Evolutionary conservation across 805 yeast species (phyloP).

Genomic region (Barnettozyma siamensis): DNA sequence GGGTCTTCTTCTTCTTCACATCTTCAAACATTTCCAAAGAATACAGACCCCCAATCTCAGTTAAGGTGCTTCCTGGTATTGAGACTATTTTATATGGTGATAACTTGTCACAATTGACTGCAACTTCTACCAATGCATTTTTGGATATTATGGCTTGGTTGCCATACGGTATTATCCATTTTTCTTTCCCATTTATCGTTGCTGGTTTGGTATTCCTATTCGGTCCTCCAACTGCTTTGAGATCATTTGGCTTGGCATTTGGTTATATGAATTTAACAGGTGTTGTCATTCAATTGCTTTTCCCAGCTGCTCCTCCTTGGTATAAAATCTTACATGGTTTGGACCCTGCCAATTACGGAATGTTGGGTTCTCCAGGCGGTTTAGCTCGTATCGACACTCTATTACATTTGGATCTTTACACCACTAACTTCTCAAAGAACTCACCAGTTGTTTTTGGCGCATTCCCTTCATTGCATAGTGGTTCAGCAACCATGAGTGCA

Average conservation of each 20-base stretch:
- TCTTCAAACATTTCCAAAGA: constrained; percentile 66
- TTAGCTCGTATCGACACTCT: constrained; percentile 78
- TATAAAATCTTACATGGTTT: constrained; percentile 79
- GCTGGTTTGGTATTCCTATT: constrained; percentile 74
- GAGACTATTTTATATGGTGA: constrained; percentile 92
- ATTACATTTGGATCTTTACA: constrained; percentile 75
- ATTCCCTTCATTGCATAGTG: constrained; percentile 82
- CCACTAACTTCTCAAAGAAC: constrained; percentile 67
- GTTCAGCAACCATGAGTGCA: constrained; percentile 91
- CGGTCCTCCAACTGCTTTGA: constrained; percentile 84
- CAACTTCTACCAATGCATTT: constrained; percentile 57
- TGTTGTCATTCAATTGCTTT: constrained; percentile 71
- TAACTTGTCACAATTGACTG: constrained; percentile 76
- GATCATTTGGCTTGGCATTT: constrained; percentile 86
- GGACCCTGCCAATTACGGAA: constrained; percentile 82
- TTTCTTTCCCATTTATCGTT: constrained; percentile 83
- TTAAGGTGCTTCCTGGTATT: constrained; percentile 82
- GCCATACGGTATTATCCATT: constrained; percentile 90
- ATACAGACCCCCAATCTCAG: constrained; percentile 85
- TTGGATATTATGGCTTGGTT: constrained; percentile 90
- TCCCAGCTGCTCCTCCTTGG: constrained; percentile 99
- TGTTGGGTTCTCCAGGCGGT: constrained; percentile 96
- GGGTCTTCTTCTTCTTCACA: constrained; percentile 79
- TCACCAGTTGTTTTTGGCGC: constrained; percentile 96
- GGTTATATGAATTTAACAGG: constrained; percentile 92